Evolutionary conservation across 1,284 basidiomycete genomes (phyloP).

Genomic region (Moesziomyces antarcticus): DNA sequence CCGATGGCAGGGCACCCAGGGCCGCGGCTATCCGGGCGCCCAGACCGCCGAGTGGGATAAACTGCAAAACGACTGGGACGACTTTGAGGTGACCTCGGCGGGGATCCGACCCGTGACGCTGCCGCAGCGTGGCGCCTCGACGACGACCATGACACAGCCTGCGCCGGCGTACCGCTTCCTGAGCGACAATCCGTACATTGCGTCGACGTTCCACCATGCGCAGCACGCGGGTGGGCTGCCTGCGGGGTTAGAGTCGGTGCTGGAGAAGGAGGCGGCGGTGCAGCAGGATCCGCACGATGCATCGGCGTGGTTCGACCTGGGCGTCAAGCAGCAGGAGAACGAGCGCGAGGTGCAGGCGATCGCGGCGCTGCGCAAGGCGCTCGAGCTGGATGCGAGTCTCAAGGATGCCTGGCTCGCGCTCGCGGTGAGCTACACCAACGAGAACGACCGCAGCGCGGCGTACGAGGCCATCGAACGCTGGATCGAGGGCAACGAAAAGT

Average conservation of each 20-base stretch:
- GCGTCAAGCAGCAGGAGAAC: constrained; percentile 97
- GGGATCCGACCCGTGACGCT: constrained; percentile 49
- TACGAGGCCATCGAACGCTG: constrained; percentile 85
- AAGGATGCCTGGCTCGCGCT: constrained; percentile 86
- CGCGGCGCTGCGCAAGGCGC: constrained; percentile 82
- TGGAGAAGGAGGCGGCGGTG: constrained; percentile 90
- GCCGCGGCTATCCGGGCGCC: constrained; percentile 48
- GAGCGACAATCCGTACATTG: constrained; percentile 61
- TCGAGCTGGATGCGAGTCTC: constrained; percentile 77
- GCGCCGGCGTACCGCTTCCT: constrained; percentile 62
- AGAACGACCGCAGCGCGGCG: constrained; percentile 77
- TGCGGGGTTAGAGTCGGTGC: constrained; percentile 61
- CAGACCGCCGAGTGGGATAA: constrained; percentile 73
- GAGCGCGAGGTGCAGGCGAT: constrained; percentile 93
- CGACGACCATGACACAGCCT: constrained; percentile 18
- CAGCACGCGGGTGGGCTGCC: constrained; percentile 32
- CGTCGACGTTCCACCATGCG: constrained; percentile 47
- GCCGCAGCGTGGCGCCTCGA: constrained; percentile 10
- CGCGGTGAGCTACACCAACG: constrained; percentile 91
- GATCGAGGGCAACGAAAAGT: constrained; percentile 72
- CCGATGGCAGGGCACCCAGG: constrained; percentile 53
- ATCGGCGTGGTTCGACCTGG: constrained; percentile 87
- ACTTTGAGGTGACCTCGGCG: constrained; percentile 49
- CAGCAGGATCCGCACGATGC: constrained; percentile 81
- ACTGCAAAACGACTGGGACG: constrained; percentile 85